These are phyloP conservation scores for Danielozyma ontarioensis DNA, from an alignment of 805 yeast genomes.

Conservation along the genomic window DNA sequence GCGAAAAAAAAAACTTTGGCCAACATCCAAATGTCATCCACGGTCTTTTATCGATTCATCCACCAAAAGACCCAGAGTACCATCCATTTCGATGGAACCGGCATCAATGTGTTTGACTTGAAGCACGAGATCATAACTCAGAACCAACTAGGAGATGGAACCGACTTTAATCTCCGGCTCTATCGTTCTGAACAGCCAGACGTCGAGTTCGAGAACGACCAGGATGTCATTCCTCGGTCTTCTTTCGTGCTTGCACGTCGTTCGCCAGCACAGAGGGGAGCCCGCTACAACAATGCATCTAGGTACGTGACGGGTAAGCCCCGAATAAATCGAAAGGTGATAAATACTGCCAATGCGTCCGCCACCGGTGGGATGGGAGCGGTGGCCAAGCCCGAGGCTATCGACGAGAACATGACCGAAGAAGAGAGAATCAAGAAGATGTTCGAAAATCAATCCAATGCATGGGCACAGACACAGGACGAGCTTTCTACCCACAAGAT, in stretches of 20 bases:
- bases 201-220: conserved; percentile 79
- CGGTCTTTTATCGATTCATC: conserved; percentile 78
- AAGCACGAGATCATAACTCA: conserved; percentile 83
- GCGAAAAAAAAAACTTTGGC: too few species aligned
- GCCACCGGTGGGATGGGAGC: conserved; percentile 12
- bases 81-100: conserved; percentile 91
- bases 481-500: conserved; percentile 83
- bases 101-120: conserved; percentile 89
- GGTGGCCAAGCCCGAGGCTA: conserved; percentile 6
- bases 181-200: conserved; percentile 55
- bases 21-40: conserved; percentile 67
- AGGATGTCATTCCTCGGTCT: conserved; percentile 86
- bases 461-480: conserved; percentile 93
- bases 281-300: conserved; percentile 42
- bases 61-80: conserved; percentile 79
- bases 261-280: conserved; percentile 51
- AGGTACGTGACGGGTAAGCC: conserved; percentile 75
- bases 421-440: conserved; percentile 84
- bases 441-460: conserved; percentile 91
- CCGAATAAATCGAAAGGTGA: conserved; percentile 36
- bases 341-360: conserved; percentile 21
- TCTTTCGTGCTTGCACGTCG: conserved; percentile 77
- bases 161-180: conserved; percentile 73
- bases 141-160: conserved; percentile 77
- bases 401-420: conserved; percentile 54